These are phyloP conservation scores for Allium fistulosum DNA, from an alignment of 106 monocot species.

Conservation along the genomic window DNA sequence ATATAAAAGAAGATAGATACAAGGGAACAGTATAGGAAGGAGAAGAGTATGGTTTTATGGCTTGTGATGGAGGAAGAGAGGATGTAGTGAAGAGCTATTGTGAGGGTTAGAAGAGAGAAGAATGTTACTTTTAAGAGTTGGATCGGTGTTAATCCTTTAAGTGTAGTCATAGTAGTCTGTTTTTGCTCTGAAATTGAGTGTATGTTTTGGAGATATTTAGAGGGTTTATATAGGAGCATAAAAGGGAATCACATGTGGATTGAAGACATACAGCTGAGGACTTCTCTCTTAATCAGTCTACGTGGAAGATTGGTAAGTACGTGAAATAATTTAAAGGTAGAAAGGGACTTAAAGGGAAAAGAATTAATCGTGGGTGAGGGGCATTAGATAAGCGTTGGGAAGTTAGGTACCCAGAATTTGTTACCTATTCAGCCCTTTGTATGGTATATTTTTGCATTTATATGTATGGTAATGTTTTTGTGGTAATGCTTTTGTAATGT, in stretches of 20 bases:
- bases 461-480: too few species aligned
- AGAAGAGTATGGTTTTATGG: slow-evolving; percentile 8
- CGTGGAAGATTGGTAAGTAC: neutral
- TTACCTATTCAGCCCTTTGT: too few species aligned
- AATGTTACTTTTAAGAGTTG: slow-evolving; percentile 30
- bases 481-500: too few species aligned
- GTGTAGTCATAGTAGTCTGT: neutral
- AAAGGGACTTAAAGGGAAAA: too few species aligned
- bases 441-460: too few species aligned
- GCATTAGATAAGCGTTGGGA: too few species aligned
- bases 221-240: neutral
- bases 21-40: slow-evolving; percentile 10
- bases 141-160: slow-evolving; percentile 8
- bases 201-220: neutral
- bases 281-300: slow-evolving; percentile 3
- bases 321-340: too few species aligned
- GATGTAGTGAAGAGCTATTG: slow-evolving; percentile 20
- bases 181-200: neutral
- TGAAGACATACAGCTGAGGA: neutral
- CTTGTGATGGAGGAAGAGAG: slow-evolving; percentile 9
- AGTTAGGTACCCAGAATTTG: too few species aligned
- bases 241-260: slow-evolving; percentile 2
- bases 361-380: too few species aligned
- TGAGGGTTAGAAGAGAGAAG: slow-evolving; percentile 28
- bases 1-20: slow-evolving; percentile 7